Base-by-base conservation (phyloP, 2,329 filamentous ascomycete species). In the Fusarium kyushuense region DNA sequence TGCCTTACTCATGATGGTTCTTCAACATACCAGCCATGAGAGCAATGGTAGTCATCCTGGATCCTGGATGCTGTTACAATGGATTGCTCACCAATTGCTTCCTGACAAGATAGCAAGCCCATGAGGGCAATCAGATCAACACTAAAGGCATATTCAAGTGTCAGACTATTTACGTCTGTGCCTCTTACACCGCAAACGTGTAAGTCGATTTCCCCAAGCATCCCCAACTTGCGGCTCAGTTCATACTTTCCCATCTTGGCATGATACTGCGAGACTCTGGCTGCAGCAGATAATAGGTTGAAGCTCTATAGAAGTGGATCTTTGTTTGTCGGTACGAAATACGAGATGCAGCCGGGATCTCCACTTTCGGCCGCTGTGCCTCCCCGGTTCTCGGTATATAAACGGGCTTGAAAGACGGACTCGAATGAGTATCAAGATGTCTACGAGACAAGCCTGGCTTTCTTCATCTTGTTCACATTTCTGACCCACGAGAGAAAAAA, bases 291-390 rank as follows among this genome's bases (percentile, higher is more conserved):
- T 58, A 40, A 69, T 70, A 58, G 66, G 66, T 3, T 14, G 4
- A 12, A 7, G 21, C 11, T 46, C 30, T 14, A 23, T 47, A 5
- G 16, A 1, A 48, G 62, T 66, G 58, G 59, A 52, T 29, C 56
- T 16, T 21, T 23, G 9, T n/a, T 21, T 17, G 29, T 33, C 56
- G 40, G 65, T 71, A 71, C 69, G 69, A 71, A 38, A 71, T 71
- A 71, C 69, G 66, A 68, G 65, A 65, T 27, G 47, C 61, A 57
- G 32, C 52, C 47, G 14, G 42, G 40, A 17, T 38, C 30, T 27
- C 67, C 67, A 66, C 67, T 45, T 21, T 19, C 42, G 62, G 53
- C 66, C 66, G 35, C 51, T 47, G 23, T 42, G 43, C 36, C 45
- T 54, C 58, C 66, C 66, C 35, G 54, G 41, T 17, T 35, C 25